phyloP scores from a whole-genome alignment of 2,329 filamentous ascomycete genomes.

The Diaporthe amygdali region DNA sequence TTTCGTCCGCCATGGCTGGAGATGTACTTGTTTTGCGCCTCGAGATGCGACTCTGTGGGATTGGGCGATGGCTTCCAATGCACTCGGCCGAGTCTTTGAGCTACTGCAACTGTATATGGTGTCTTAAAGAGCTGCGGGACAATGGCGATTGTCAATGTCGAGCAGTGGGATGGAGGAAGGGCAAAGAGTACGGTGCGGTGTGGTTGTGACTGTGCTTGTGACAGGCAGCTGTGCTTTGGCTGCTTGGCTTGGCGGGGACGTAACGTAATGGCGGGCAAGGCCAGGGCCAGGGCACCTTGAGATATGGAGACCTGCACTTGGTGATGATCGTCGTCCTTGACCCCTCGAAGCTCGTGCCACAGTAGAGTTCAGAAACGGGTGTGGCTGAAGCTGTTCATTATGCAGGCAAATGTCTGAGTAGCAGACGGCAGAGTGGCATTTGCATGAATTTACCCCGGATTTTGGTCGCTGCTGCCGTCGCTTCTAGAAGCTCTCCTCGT shows the following conservation, averaged over 20 bases:
- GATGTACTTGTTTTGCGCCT: not conserved
- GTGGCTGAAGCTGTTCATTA: constrained; percentile 28
- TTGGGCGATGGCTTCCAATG: not conserved
- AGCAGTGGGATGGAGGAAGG: not conserved
- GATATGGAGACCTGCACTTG: too few relatives aligned
- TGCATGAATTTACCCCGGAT: constrained; percentile 20
- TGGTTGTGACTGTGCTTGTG: not conserved
- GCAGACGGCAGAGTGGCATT: not conserved
- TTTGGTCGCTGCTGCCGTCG: not conserved
- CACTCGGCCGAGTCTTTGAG: not conserved
- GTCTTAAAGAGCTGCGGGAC: not conserved
- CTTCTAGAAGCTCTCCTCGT: constrained; percentile 18
- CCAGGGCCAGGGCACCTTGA: too few relatives aligned
- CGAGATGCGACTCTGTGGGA: not conserved
- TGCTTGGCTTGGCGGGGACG: constrained; percentile 5
- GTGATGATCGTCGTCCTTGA: not conserved
- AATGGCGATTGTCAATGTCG: not conserved
- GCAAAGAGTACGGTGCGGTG: too few relatives aligned
- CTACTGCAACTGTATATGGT: not conserved
- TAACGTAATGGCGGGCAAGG: not conserved
- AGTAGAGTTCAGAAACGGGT: not conserved
- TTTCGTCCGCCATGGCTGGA: constrained; percentile 69
- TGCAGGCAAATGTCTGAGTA: too few relatives aligned
- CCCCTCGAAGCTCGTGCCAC: constrained; percentile 32
- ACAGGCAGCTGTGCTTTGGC: not conserved